A percentile compares a stretch with the other conserved stretches of the same genome.
These are phyloP conservation scores for Coffea humblotiana DNA, from an alignment of 305 asterid species.

Conservation along the genomic window DNA sequence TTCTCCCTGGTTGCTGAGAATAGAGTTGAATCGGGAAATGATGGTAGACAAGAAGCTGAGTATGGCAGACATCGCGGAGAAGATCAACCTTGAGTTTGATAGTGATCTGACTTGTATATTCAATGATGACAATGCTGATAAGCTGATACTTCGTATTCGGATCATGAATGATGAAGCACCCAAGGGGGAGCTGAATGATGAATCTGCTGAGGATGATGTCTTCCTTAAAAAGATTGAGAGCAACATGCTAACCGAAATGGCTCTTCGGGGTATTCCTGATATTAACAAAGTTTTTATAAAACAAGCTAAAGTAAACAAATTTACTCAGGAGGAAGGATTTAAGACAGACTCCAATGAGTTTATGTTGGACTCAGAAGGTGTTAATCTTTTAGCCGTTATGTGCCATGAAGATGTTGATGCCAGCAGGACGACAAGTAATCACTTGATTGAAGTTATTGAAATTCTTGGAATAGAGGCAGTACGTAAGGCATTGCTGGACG, in stretches of 20 bases:
- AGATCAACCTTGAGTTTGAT: constrained; percentile 83
- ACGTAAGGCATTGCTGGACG: constrained; percentile 86
- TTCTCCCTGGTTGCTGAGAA: constrained; percentile 98
- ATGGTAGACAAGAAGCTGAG: constrained; percentile 99
- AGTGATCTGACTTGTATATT: constrained; percentile 90
- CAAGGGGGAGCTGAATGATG: constrained; percentile 81
- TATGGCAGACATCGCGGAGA: constrained; percentile 98
- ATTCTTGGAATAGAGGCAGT: constrained; percentile 99
- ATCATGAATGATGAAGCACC: constrained; percentile 99
- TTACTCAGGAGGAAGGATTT: constrained; percentile 81
- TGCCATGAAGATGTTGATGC: constrained; percentile 95
- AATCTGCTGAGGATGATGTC: constrained; percentile 97
- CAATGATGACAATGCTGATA: constrained; percentile 97
- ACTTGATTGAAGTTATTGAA: constrained; percentile 92
- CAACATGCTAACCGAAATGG: constrained; percentile 99
- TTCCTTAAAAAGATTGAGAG: constrained; percentile 95
- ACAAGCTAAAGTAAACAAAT: constrained; percentile 70
- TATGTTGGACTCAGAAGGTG: constrained; percentile 99
- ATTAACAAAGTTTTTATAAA: constrained; percentile 94
- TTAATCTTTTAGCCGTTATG: constrained; percentile 90
- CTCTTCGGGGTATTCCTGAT: constrained; percentile 98
- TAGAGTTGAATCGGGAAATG: constrained; percentile 96
- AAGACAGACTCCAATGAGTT: constrained; percentile 78
- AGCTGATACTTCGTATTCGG: constrained; percentile 95
- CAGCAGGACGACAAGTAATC: constrained; percentile 91